These are phyloP conservation scores for Acer saccharum DNA, from an alignment of 345 rosid species.

Conservation along the genomic window DNA sequence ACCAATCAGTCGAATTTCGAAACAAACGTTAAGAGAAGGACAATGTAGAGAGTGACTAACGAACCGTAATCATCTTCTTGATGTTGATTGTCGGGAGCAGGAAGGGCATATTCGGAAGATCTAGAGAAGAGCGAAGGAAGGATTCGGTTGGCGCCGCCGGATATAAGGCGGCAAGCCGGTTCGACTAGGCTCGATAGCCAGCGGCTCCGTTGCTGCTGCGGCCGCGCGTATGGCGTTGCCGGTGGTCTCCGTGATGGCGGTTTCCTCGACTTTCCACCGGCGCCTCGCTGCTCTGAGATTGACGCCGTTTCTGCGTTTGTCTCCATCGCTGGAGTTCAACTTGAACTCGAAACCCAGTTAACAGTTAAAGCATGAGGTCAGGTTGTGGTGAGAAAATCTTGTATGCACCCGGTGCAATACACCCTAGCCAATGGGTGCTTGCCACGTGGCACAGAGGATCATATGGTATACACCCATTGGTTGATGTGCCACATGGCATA, in stretches of 20 bases:
- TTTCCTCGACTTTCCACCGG: constrained; percentile 66
- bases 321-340: constrained; percentile 18
- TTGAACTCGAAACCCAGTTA: background rate
- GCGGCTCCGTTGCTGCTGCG: constrained; percentile 49
- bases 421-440: too few relatives aligned
- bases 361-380: background rate
- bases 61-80: constrained; percentile 42
- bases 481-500: too few relatives aligned
- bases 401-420: too few relatives aligned
- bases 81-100: constrained; percentile 28
- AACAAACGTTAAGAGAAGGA: background rate
- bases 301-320: constrained; percentile 37
- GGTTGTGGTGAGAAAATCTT: too few relatives aligned
- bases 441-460: too few relatives aligned
- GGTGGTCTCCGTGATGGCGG: constrained; percentile 40
- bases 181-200: constrained; percentile 78
- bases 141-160: constrained; percentile 65
- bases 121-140: constrained; percentile 69
- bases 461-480: too few relatives aligned
- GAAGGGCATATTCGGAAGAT: constrained; percentile 38
- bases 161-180: constrained; percentile 74
- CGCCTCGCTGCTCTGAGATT: constrained; percentile 41
- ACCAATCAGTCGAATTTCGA: constrained; percentile 17
- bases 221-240: constrained; percentile 66
- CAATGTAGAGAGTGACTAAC: constrained; percentile 11